Percentiles rank a stretch among this genome's conserved stretches.
phyloP scores from a whole-genome alignment of 2,329 filamentous ascomycete species.

The Akanthomyces dipterigenus region DNA sequence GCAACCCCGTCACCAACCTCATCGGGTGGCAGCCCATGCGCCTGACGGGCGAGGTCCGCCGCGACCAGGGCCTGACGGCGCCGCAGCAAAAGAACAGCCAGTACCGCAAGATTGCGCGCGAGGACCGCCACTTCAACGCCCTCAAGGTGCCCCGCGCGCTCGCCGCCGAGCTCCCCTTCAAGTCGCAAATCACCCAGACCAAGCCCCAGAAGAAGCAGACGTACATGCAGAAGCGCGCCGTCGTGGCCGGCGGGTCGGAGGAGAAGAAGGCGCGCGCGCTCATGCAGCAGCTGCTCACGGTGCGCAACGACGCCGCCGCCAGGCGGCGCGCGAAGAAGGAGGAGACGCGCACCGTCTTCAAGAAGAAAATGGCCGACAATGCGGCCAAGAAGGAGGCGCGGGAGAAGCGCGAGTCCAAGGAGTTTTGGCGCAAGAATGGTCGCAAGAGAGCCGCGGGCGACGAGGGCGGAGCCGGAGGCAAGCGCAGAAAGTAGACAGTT shows the following conservation, averaged over 20 bases:
- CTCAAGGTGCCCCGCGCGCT: conserved; percentile 71
- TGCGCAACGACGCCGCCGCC: conserved; percentile 84
- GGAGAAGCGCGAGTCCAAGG: conserved; percentile 86
- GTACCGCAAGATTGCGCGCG: conserved; percentile 65
- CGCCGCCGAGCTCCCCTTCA: conserved; percentile 82
- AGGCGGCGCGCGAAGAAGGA: conserved; percentile 83
- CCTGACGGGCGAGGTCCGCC: conserved; percentile 83
- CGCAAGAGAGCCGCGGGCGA: conserved; percentile 52
- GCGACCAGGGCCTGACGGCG: conserved; percentile 65
- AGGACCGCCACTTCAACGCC: conserved; percentile 69
- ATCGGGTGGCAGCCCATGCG: conserved; percentile 93
- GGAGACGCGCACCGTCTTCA: conserved; percentile 71
- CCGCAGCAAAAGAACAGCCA: conserved; percentile 77
- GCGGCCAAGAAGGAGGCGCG: conserved; percentile 78
- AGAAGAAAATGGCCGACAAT: conserved; percentile 74
- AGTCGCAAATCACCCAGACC: conserved; percentile 79
- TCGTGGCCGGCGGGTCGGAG: conserved; percentile 63
- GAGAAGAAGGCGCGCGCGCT: conserved; percentile 84
- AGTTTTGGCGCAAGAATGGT: conserved; percentile 88
- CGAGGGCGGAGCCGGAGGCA: conserved; percentile 30
- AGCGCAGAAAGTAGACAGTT: conserved; percentile 19
- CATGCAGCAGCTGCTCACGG: conserved; percentile 86
- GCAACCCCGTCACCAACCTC: conserved; percentile 92
- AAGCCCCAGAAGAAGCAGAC: conserved; percentile 73
- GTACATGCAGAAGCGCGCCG: conserved; percentile 92